These are phyloP conservation scores for Candida parachauliodes DNA, from an alignment of 805 yeast genomes.

Conservation along the genomic window DNA sequence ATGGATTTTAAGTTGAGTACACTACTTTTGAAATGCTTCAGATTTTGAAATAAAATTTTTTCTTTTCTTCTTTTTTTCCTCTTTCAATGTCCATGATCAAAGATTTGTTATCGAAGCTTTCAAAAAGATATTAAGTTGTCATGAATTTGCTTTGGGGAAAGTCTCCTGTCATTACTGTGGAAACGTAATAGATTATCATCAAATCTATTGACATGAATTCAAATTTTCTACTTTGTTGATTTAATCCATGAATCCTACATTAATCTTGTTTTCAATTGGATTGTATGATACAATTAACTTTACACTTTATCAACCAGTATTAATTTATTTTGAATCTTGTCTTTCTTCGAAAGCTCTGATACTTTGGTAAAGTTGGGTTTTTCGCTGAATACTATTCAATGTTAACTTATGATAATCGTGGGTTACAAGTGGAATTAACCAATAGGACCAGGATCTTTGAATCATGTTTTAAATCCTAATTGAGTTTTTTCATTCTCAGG, in stretches of 20 bases:
- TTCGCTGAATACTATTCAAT: too few relatives aligned
- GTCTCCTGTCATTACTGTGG: conserved; percentile 82
- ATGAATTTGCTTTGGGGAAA: conserved; percentile 69
- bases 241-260: too few relatives aligned
- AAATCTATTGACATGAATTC: conserved; percentile 20
- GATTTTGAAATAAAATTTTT: background rate
- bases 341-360: conserved; percentile 5
- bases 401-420: too few relatives aligned
- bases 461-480: conserved; percentile 11
- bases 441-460: background rate
- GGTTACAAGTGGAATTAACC: too few relatives aligned
- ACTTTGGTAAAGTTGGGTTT: background rate
- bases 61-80: conserved; percentile 15
- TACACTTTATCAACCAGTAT: background rate
- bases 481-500: conserved; percentile 15
- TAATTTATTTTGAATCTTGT: conserved; percentile 6
- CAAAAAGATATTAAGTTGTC: conserved; percentile 40
- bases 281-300: background rate
- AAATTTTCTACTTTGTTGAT: too few relatives aligned
- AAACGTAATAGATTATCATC: conserved; percentile 44
- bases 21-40: background rate
- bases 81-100: conserved; percentile 57
- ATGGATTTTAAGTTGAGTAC: conserved; percentile 15
- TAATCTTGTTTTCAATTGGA: too few relatives aligned
- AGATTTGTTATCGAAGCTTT: conserved; percentile 78